Conservation (phyloP, 495 filamentous ascomycete species). For the Trichoderma orchidacearum region DNA sequence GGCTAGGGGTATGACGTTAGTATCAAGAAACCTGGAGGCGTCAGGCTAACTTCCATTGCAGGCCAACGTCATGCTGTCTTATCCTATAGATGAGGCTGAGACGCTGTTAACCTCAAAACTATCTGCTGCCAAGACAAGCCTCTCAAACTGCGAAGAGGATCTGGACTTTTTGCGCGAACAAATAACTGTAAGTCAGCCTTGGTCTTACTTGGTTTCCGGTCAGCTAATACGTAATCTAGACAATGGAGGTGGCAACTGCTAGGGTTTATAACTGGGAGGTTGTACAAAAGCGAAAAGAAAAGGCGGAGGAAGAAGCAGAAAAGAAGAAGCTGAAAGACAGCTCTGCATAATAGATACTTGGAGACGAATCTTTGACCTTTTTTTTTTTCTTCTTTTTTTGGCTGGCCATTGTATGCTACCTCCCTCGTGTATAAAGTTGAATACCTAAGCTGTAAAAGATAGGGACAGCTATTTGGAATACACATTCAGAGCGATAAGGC, state of each 20-base stretch:
- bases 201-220: not conserved
- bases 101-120: constrained; percentile 66
- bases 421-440: too few relatives aligned
- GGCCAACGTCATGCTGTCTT: constrained; percentile 97
- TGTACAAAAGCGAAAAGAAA: constrained; percentile 83
- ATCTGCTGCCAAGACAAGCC: constrained; percentile 58
- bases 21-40: not conserved
- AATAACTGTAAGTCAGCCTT: constrained; percentile 58
- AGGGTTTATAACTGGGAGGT: constrained; percentile 99
- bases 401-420: not conserved
- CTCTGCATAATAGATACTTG: not conserved
- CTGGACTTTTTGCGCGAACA: constrained; percentile 92
- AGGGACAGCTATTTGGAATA: too few relatives aligned
- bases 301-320: constrained; percentile 46
- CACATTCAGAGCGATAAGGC: too few relatives aligned
- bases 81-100: constrained; percentile 79
- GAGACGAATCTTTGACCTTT: not conserved
- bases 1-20: constrained; percentile 57
- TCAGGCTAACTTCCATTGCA: constrained; percentile 15
- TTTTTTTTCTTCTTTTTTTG: not conserved
- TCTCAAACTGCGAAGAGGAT: constrained; percentile 87
- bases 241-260: constrained; percentile 89
- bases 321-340: constrained; percentile 7
- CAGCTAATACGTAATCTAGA: constrained; percentile 40
- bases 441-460: not conserved